Evolutionary conservation across 2,329 filamentous ascomycete genomes (phyloP).

Genomic region (Aspergillus jensenii): DNA sequence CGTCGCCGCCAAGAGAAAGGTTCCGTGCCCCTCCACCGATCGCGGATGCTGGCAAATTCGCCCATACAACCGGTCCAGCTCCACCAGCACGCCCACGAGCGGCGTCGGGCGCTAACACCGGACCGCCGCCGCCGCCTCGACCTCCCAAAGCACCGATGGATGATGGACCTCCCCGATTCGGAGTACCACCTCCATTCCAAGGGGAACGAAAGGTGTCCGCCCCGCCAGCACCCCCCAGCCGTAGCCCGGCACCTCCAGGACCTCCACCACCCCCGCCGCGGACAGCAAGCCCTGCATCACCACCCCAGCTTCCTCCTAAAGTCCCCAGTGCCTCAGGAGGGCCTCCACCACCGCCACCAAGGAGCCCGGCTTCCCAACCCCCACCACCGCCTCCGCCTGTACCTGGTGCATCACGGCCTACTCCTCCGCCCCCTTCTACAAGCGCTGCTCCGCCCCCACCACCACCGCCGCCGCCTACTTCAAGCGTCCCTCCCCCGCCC

Average conservation of each 20-base stretch:
- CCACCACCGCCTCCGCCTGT: conserved; percentile 43
- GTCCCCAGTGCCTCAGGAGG: conserved; percentile 41
- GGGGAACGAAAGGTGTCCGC: conserved; percentile 62
- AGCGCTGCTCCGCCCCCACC: conserved; percentile 53
- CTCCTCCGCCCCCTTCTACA: conserved; percentile 28
- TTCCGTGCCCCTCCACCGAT: conserved; percentile 87
- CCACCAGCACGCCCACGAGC: conserved; percentile 52
- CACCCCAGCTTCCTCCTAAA: conserved; percentile 52
- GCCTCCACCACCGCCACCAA: conserved; percentile 60
- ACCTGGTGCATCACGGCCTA: conserved; percentile 34
- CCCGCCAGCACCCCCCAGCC: conserved; percentile 73
- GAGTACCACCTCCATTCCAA: conserved; percentile 76
- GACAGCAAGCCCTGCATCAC: conserved; percentile 41
- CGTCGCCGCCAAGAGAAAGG: conserved; percentile 67
- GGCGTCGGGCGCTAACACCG: conserved; percentile 52
- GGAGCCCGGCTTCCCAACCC: conserved; percentile 34
- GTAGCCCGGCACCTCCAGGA: conserved; percentile 56
- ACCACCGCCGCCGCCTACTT: conserved; percentile 40
- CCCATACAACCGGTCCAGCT: conserved; percentile 53
- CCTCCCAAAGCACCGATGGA: conserved; percentile 71
- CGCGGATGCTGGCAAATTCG: conserved; percentile 85
- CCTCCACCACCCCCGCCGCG: conserved; percentile 68
- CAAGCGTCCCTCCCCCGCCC: conserved; percentile 48
- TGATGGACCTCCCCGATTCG: conserved; percentile 64
- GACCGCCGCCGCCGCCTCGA: conserved; percentile 66